Evolutionary conservation across 2,329 filamentous ascomycete genomes (phyloP).

Genomic region (Didymella lethalis): DNA sequence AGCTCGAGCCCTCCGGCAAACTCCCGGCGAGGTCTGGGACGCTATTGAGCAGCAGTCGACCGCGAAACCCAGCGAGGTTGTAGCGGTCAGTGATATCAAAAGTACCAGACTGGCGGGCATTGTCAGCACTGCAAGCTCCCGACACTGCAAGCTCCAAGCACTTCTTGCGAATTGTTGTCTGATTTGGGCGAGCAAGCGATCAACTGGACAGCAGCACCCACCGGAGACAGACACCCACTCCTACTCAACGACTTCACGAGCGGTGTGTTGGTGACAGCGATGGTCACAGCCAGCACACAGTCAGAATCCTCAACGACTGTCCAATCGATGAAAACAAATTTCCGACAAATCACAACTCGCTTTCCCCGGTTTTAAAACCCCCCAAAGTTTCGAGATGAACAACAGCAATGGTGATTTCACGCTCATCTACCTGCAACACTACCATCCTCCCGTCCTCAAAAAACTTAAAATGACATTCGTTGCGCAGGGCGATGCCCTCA

Average conservation of each 20-base stretch:
- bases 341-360: background rate
- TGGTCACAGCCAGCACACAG: background rate
- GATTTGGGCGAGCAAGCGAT: background rate
- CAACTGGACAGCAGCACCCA: slow-evolving; percentile 3
- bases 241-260: background rate
- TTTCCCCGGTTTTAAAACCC: background rate
- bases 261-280: slow-evolving; percentile 3
- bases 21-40: background rate
- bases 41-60: background rate
- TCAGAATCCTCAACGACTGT: background rate
- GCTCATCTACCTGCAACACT: background rate
- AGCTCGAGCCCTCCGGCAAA: background rate
- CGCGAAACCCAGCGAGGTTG: background rate
- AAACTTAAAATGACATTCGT: background rate
- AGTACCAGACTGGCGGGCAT: background rate
- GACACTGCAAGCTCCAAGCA: background rate
- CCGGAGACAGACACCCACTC: slow-evolving; percentile 1
- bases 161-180: background rate
- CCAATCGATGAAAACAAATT: background rate
- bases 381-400: background rate
- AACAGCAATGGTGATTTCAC: background rate
- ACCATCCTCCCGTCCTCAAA: background rate
- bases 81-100: background rate
- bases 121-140: background rate
- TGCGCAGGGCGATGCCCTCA: background rate